phyloP scores from a whole-genome alignment of 2,329 filamentous ascomycete species.

The Fusarium humuli region DNA sequence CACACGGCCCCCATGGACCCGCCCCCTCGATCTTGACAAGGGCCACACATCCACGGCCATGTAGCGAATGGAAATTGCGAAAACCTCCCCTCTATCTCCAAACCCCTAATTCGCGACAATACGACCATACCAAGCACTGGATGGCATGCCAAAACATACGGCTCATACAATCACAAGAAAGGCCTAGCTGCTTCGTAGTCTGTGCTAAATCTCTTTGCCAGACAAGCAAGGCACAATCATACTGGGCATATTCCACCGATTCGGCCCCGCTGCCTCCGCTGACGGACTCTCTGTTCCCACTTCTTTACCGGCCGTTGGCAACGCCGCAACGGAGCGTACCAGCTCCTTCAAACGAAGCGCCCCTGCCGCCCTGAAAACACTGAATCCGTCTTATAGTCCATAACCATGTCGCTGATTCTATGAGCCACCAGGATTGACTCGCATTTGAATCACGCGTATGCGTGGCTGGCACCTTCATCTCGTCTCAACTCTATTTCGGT shows the following conservation, averaged over 20 bases:
- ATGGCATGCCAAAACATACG: neutral
- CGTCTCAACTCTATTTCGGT: conserved; percentile 30
- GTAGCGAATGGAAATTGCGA: conserved; percentile 30
- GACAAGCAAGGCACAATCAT: neutral
- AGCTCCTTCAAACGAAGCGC: conserved; percentile 38
- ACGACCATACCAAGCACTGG: conserved; percentile 15
- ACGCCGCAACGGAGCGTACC: conserved; percentile 20
- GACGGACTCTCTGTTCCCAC: conserved; percentile 39
- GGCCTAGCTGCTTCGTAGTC: neutral
- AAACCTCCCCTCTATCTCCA: conserved; percentile 19
- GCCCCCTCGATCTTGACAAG: conserved; percentile 43
- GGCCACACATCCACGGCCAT: conserved; percentile 21
- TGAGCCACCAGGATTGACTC: conserved; percentile 21
- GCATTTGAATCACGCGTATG: conserved; percentile 25
- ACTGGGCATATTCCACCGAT: conserved; percentile 13
- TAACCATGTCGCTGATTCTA: conserved; percentile 34
- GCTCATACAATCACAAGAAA: conserved; percentile 1
- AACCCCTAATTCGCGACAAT: conserved; percentile 4
- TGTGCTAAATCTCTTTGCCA: neutral
- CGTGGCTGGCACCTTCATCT: conserved; percentile 32
- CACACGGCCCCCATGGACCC: conserved; percentile 36
- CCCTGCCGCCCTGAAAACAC: conserved; percentile 38
- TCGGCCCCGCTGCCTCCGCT: conserved; percentile 42
- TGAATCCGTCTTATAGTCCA: conserved; percentile 21
- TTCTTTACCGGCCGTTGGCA: conserved; percentile 34